phyloP scores from a whole-genome alignment of 768 basidiomycete genomes.

The Erythrobasidium yunnanense region DNA sequence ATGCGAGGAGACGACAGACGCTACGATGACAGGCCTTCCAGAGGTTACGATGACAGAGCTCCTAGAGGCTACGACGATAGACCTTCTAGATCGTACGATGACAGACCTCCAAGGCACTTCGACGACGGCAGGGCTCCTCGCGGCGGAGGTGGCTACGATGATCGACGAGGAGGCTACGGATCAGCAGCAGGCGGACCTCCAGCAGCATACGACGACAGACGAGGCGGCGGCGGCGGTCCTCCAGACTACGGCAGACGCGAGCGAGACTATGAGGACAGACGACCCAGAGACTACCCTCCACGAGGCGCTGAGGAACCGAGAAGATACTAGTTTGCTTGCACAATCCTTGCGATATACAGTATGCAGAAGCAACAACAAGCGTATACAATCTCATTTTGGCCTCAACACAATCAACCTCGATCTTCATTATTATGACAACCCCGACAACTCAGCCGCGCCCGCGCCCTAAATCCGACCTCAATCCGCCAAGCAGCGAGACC shows the following conservation, averaged over 20 bases:
- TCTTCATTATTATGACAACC: too few relatives aligned
- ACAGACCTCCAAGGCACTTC: slow-evolving; percentile 31
- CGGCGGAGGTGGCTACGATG: neutral
- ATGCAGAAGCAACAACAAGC: too few relatives aligned
- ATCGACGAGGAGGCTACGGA: neutral
- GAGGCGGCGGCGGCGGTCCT: neutral
- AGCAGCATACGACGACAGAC: neutral
- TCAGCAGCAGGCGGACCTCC: neutral
- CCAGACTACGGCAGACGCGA: neutral
- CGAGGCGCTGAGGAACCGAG: slow-evolving; percentile 7
- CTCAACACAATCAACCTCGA: too few relatives aligned
- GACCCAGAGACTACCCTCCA: neutral
- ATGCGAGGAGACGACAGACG: slow-evolving; percentile 2
- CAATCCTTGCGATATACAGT: neutral
- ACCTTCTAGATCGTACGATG: slow-evolving; percentile 24
- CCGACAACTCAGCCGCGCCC: too few relatives aligned
- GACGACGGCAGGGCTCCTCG: slow-evolving; percentile 26
- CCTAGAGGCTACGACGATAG: slow-evolving; percentile 28
- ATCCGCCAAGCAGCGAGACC: too few relatives aligned
- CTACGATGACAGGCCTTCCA: slow-evolving; percentile 17
- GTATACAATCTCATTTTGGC: too few relatives aligned
- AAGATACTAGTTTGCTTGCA: neutral
- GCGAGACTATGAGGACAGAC: neutral
- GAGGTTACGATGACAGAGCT: slow-evolving; percentile 43
- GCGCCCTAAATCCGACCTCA: too few relatives aligned